Evolutionary conservation across 495 filamentous ascomycete species (phyloP).

Genomic region (Aspergillus kassunensis): DNA sequence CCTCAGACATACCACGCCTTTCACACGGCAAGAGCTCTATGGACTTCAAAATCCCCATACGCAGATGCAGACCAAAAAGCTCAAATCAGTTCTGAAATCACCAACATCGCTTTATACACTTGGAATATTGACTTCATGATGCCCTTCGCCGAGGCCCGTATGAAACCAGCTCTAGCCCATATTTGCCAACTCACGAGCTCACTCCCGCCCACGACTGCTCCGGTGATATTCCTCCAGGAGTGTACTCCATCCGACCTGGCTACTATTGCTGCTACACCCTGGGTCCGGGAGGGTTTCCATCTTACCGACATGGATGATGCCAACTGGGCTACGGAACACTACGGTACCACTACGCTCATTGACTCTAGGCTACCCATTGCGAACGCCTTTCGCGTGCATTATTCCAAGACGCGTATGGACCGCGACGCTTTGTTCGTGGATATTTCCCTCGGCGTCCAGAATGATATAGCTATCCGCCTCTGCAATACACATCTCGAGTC

Average conservation of each 20-base stretch:
- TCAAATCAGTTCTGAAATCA: background rate
- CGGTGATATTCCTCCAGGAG: conserved; percentile 11
- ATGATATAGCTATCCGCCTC: background rate
- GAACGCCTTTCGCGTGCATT: conserved; percentile 4
- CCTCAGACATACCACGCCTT: conserved; percentile 3
- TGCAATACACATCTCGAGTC: conserved; percentile 14
- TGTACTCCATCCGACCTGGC: conserved; percentile 5
- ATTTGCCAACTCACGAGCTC: background rate
- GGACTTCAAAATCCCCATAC: background rate
- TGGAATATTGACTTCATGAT: conserved; percentile 16
- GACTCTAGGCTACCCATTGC: background rate
- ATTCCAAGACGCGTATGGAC: conserved; percentile 7
- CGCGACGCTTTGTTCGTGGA: conserved; percentile 14
- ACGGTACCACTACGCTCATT: conserved; percentile 6
- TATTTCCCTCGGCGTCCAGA: background rate
- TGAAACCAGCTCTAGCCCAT: conserved; percentile 5
- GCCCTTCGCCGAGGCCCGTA: conserved; percentile 3
- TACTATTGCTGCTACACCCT: background rate
- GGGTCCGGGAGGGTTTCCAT: conserved; percentile 7
- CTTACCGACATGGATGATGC: conserved; percentile 3
- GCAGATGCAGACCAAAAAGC: background rate
- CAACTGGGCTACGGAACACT: conserved; percentile 3
- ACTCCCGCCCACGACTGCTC: background rate
- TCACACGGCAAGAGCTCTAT: background rate
- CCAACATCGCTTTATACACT: conserved; percentile 5